A percentile compares a stretch with the other conserved stretches of the same genome.
phyloP scores from a whole-genome alignment of 1,284 basidiomycete genomes.

The Ganoderma sinense region DNA sequence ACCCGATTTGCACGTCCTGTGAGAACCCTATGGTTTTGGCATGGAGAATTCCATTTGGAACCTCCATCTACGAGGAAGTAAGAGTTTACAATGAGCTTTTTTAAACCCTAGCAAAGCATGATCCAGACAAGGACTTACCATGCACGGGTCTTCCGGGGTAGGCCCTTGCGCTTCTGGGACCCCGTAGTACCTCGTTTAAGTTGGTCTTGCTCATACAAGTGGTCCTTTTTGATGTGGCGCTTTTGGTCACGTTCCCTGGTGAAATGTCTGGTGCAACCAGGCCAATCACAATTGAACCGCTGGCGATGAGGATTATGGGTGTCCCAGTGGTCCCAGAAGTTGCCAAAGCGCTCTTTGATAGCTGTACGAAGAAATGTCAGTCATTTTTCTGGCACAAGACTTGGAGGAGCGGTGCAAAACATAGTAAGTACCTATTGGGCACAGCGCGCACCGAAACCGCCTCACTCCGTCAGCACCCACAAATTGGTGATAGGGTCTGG shows the following conservation, averaged over 20 bases:
- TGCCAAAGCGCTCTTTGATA: neutral
- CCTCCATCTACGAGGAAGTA: neutral
- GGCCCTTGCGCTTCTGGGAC: neutral
- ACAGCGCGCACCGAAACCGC: neutral
- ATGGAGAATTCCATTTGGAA: neutral
- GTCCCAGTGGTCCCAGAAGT: neutral
- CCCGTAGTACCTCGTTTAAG: too few species aligned
- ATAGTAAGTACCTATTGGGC: neutral
- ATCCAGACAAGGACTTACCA: neutral
- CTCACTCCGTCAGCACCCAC: neutral
- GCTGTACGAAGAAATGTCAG: neutral
- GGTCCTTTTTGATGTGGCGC: neutral
- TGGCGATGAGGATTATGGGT: neutral
- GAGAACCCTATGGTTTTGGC: conserved; percentile 2
- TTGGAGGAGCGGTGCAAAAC: too few species aligned
- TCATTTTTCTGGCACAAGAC: neutral
- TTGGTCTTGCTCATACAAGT: too few species aligned
- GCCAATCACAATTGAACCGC: neutral
- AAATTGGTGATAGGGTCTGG: neutral
- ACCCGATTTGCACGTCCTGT: neutral
- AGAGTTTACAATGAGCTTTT: neutral
- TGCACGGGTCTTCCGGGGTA: neutral
- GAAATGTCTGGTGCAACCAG: neutral
- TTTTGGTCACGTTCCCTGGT: neutral
- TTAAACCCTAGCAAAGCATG: neutral